Conservation (phyloP, 768 basidiomycete species). For the Suillus subalutaceus region DNA sequence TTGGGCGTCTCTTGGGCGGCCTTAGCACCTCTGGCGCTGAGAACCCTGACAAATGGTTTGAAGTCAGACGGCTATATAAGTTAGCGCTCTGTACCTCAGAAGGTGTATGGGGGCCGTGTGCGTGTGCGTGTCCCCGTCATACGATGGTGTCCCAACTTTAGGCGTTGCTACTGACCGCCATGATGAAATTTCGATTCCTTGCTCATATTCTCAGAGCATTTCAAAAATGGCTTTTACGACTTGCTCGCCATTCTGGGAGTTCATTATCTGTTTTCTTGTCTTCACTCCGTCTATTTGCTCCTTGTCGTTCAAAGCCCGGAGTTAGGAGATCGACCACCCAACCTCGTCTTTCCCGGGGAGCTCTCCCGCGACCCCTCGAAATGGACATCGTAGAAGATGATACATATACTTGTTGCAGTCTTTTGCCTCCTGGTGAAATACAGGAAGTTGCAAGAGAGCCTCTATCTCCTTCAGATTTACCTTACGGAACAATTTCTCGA, state of each 20-base stretch:
- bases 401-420: neutral
- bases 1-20: neutral
- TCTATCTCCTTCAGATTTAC: conserved; percentile 4
- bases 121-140: neutral
- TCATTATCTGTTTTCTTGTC: neutral
- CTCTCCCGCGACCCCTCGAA: neutral
- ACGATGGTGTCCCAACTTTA: neutral
- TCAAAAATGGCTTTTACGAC: neutral
- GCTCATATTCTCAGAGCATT: neutral
- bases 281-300: neutral
- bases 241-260: neutral
- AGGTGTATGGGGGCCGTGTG: neutral
- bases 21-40: neutral
- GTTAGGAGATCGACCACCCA: neutral
- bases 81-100: neutral
- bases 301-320: neutral
- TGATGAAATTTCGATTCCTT: neutral
- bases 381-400: neutral
- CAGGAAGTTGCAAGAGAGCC: neutral
- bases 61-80: neutral
- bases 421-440: neutral
- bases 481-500: neutral
- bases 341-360: neutral
- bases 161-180: neutral
- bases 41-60: neutral